Conservation (phyloP, 2,329 filamentous ascomycete genomes). For the Magnaporthiopsis poae region DNA sequence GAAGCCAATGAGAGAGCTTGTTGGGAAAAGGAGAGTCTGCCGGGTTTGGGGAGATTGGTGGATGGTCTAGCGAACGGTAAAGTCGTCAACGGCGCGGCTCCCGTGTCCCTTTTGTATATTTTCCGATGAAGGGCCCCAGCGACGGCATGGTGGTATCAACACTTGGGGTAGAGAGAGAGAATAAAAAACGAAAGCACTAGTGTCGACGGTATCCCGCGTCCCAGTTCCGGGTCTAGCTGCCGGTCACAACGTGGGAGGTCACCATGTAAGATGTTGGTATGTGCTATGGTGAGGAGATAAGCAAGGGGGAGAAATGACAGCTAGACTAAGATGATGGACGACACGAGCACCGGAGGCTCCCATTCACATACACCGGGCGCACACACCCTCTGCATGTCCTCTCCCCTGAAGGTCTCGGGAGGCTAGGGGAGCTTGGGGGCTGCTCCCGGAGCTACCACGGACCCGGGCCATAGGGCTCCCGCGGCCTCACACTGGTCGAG, state of each 20-base stretch:
- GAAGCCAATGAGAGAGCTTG: neutral
- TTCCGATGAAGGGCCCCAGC: conserved; percentile 9
- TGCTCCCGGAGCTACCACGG: neutral
- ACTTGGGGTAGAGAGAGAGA: neutral
- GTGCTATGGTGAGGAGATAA: conserved; percentile 8
- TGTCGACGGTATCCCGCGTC: neutral
- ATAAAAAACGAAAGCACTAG: neutral
- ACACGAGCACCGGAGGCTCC: neutral
- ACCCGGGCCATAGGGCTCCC: neutral
- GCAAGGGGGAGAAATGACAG: conserved; percentile 10
- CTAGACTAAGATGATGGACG: conserved; percentile 2
- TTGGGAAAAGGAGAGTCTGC: conserved; percentile 11
- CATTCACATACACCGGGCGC: neutral
- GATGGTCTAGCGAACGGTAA: conserved; percentile 7
- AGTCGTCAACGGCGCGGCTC: conserved; percentile 10
- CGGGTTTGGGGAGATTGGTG: conserved; percentile 10
- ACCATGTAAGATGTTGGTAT: neutral
- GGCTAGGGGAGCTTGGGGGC: neutral
- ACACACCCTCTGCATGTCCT: neutral
- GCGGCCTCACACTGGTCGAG: neutral
- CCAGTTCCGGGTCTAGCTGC: neutral
- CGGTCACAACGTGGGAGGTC: neutral
- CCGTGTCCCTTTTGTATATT: conserved; percentile 19
- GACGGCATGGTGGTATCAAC: neutral
- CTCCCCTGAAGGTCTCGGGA: neutral